phyloP scores from a whole-genome alignment of 129 eudicot species.

The Pulicaria dysenterica region DNA sequence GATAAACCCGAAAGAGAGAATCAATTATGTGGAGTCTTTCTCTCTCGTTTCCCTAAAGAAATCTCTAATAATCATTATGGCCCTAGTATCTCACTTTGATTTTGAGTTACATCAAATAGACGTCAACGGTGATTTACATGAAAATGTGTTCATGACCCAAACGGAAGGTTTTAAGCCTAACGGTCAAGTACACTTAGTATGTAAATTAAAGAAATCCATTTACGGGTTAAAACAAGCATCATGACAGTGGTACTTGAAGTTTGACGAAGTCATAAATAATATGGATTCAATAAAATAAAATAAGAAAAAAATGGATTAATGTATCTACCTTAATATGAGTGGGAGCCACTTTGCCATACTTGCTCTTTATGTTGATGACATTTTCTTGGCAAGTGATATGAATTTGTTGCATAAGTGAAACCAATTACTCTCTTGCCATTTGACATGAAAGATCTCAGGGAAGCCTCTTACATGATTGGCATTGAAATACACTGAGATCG shows the following conservation, averaged over 20 bases:
- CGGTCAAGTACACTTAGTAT: neutral
- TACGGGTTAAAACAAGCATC: conserved; percentile 1
- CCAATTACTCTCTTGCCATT: too few relatives aligned
- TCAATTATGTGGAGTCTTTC: neutral
- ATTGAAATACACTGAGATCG: too few relatives aligned
- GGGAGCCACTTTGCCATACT: too few relatives aligned
- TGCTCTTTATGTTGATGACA: too few relatives aligned
- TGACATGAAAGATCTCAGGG: neutral
- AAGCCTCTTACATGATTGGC: conserved; percentile 4
- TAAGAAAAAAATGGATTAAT: too few relatives aligned
- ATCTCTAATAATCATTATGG: conserved; percentile 2
- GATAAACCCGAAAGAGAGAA: neutral
- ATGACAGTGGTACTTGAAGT: too few relatives aligned
- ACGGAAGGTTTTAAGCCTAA: neutral
- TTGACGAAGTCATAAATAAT: too few relatives aligned
- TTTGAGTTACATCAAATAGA: conserved; percentile 1
- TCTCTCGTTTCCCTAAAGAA: neutral
- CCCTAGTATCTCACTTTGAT: neutral
- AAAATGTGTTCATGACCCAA: neutral
- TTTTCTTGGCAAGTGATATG: too few relatives aligned
- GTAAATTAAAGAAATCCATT: neutral
- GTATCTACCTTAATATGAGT: too few relatives aligned
- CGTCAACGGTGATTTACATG: too few relatives aligned
- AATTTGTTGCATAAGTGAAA: too few relatives aligned
- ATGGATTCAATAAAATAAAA: too few relatives aligned